Evolutionary conservation across 2,329 filamentous ascomycete species (phyloP), one percentile per base, ranked within the genome.

Genomic region (Monosporascus sp.): DNA sequence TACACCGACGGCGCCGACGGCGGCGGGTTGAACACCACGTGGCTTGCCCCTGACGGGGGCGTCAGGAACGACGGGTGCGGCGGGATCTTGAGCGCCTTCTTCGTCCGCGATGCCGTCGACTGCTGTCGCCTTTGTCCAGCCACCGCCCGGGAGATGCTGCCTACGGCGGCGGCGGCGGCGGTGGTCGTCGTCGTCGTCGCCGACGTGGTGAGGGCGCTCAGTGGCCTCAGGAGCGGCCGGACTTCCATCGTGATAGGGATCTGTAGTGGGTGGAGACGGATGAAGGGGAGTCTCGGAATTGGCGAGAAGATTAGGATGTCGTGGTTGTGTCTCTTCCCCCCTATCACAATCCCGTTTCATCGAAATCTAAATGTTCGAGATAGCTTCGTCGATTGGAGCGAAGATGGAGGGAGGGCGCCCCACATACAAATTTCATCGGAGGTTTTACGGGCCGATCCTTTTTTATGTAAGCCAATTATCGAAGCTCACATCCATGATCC

Each of bases 41-140:
- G 70, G 58, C 69, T 58, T 11, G 54, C 37, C 35, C 59, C 56
- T 7, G 72, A 57, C 43, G 55, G 27, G 44, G 63, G 49, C 38
- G 63, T 59, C 41, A 82, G 71, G 69, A 87, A 86, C 60, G 81
- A 82, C 38, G 78, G 71, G 72, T 86, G 81, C 48, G 84, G 82
- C 14, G 78, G 71, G 61, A 86, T 76, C 65, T 82, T 84, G 63
- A 84, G 77, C 47, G 76, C 70, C 53, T 78, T 77, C 70, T 81
- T 82, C 44, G 79, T 82, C 52, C 81, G 78, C 50, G 74, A 68
- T 3, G 76, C 70, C 31, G 78, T 78, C 11, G 73, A 70, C 65
- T 84, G 76, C 68, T 80, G 74, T 48, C 79, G 70, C 55, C 31
- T 35, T 35, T 35, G 31, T 35, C 31, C 31, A 11, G 4, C 31